phyloP scores from a whole-genome alignment of 805 yeast species.

The Scheffersomyces amazonensis region DNA sequence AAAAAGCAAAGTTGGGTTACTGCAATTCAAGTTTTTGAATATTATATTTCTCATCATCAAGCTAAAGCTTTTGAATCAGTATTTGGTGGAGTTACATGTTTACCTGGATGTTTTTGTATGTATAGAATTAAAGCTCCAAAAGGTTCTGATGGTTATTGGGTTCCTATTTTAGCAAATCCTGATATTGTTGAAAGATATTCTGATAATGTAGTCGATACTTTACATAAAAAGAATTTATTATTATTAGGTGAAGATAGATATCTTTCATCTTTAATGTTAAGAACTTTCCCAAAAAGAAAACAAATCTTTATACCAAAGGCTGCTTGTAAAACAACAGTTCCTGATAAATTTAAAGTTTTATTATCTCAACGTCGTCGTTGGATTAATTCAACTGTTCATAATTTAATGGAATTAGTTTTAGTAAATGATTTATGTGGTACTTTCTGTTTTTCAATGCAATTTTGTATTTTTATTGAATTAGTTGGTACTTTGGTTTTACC shows the following conservation, averaged over 20 bases:
- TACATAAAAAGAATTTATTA: constrained; percentile 82
- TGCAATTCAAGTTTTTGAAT: constrained; percentile 89
- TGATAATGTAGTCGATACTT: constrained; percentile 78
- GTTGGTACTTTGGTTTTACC: constrained; percentile 88
- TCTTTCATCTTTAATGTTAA: constrained; percentile 79
- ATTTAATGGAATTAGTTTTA: constrained; percentile 79
- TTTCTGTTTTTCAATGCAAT: constrained; percentile 93
- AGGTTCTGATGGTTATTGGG: constrained; percentile 72
- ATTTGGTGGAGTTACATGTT: constrained; percentile 91
- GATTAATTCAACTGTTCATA: constrained; percentile 94
- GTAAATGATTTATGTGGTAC: constrained; percentile 91
- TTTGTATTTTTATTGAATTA: constrained; percentile 78
- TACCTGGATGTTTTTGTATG: constrained; percentile 94
- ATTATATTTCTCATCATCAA: constrained; percentile 90
- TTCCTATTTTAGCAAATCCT: constrained; percentile 88
- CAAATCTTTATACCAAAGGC: constrained; percentile 88
- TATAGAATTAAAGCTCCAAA: constrained; percentile 89
- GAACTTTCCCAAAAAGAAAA: constrained; percentile 85
- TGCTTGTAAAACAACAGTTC: constrained; percentile 89
- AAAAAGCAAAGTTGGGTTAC: constrained; percentile 86
- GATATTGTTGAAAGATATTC: constrained; percentile 91
- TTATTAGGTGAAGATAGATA: constrained; percentile 89
- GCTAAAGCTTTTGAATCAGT: constrained; percentile 94
- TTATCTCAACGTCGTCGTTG: constrained; percentile 94
- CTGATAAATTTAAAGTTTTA: constrained; percentile 72